phyloP scores from a whole-genome alignment of 331 rosid genomes.

The Acacia concinna region DNA sequence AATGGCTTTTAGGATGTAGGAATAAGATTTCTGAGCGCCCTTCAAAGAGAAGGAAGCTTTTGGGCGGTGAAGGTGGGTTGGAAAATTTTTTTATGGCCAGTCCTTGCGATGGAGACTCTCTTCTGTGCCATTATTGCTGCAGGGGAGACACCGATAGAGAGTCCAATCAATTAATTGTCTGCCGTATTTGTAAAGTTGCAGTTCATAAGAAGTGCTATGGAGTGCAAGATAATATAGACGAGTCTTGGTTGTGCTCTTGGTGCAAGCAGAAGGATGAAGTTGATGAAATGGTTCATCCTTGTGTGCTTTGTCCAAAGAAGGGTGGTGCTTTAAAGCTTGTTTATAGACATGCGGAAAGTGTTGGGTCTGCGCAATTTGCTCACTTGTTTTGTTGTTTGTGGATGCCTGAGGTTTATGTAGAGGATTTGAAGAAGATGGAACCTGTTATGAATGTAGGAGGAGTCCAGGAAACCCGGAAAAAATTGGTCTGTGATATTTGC shows the following conservation, averaged over 20 bases:
- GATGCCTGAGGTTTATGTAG: slow-evolving; percentile 88
- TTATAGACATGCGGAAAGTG: slow-evolving; percentile 35
- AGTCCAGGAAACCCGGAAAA: slow-evolving; percentile 68
- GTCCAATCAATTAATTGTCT: slow-evolving; percentile 56
- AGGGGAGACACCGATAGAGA: slow-evolving; percentile 46
- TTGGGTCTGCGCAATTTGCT: slow-evolving; percentile 52
- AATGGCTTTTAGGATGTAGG: slow-evolving; percentile 85
- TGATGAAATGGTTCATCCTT: slow-evolving; percentile 52
- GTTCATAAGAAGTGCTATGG: slow-evolving; percentile 93
- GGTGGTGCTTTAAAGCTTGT: slow-evolving; percentile 91
- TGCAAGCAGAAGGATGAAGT: slow-evolving; percentile 56
- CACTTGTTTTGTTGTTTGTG: slow-evolving; percentile 91
- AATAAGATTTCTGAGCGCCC: slow-evolving; percentile 90
- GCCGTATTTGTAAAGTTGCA: slow-evolving; percentile 67
- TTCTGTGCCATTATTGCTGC: slow-evolving; percentile 78
- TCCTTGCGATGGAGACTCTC: slow-evolving; percentile 58
- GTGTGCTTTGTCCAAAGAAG: slow-evolving; percentile 87
- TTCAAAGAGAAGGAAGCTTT: slow-evolving; percentile 84
- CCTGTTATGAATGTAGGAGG: slow-evolving; percentile 76
- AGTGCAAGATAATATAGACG: slow-evolving; percentile 45
- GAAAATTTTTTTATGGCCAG: slow-evolving; percentile 57
- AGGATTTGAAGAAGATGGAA: slow-evolving; percentile 77
- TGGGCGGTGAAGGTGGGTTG: slow-evolving; percentile 78
- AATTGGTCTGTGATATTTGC: slow-evolving; percentile 77
- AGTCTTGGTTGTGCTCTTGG: slow-evolving; percentile 86